phyloP scores from a whole-genome alignment of 441 rosid genomes.

The Populus tomentosa region DNA sequence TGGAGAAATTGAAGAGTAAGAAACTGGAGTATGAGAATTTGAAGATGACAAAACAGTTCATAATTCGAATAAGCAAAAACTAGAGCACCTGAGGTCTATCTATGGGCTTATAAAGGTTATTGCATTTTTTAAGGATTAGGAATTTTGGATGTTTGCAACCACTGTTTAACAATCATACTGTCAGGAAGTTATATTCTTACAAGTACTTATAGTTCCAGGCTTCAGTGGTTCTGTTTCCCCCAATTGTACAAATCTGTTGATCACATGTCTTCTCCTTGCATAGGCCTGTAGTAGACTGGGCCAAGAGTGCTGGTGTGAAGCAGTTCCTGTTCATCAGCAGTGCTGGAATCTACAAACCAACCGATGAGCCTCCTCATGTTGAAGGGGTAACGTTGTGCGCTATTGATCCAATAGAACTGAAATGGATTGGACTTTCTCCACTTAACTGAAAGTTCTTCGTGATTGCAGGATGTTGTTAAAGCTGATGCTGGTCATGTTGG shows the following conservation, averaged over 20 bases:
- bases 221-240: background rate
- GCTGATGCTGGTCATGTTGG: slow-evolving; percentile 74
- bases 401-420: background rate
- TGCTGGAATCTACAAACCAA: slow-evolving; percentile 83
- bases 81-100: background rate
- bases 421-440: background rate
- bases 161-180: background rate
- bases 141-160: background rate
- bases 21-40: background rate
- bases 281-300: slow-evolving; percentile 91
- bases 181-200: background rate
- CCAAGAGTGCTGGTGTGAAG: slow-evolving; percentile 72
- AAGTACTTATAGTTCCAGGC: background rate
- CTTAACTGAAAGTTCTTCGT: slow-evolving; percentile 10
- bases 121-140: background rate
- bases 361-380: slow-evolving; percentile 89
- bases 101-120: background rate
- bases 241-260: background rate
- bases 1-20: background rate
- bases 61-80: background rate
- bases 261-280: slow-evolving; percentile 1
- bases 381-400: slow-evolving; percentile 60
- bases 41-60: background rate
- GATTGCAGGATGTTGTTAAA: slow-evolving; percentile 67
- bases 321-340: slow-evolving; percentile 88